phyloP scores from a whole-genome alignment of 2,329 filamentous ascomycete genomes.

The Fusarium abutilonis region DNA sequence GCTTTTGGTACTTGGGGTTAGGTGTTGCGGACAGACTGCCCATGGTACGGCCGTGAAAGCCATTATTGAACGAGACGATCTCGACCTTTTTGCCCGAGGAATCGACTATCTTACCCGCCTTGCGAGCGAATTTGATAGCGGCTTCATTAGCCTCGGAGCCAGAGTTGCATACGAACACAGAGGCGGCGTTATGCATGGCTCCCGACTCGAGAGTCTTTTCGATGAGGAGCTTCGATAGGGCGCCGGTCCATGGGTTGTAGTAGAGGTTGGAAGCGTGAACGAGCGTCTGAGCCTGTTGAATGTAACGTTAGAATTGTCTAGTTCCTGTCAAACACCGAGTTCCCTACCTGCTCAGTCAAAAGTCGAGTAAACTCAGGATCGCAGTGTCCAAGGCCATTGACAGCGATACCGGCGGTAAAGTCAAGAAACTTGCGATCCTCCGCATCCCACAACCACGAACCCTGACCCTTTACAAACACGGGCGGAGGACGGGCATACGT shows the following conservation, averaged over 20 bases:
- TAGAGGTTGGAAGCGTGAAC: constrained; percentile 96
- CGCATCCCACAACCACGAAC: constrained; percentile 88
- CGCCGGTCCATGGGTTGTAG: constrained; percentile 95
- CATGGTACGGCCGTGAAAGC: constrained; percentile 98
- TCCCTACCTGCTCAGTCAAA: constrained; percentile 76
- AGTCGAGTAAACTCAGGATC: constrained; percentile 81
- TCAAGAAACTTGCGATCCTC: constrained; percentile 92
- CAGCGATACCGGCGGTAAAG: constrained; percentile 94
- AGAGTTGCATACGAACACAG: constrained; percentile 95
- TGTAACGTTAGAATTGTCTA: constrained; percentile 1
- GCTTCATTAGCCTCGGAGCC: constrained; percentile 98
- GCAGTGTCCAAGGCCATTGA: constrained; percentile 91
- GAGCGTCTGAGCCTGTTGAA: constrained; percentile 71
- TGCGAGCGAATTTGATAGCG: constrained; percentile 95
- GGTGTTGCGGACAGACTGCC: constrained; percentile 94
- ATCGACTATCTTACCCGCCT: constrained; percentile 81
- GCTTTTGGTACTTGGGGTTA: constrained; percentile 96
- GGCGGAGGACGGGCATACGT: constrained; percentile 92
- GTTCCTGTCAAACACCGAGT: no score
- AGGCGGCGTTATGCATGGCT: constrained; percentile 80
- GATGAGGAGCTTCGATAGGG: constrained; percentile 85
- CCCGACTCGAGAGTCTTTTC: constrained; percentile 82
- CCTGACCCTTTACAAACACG: constrained; percentile 88
- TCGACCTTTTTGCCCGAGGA: constrained; percentile 79
- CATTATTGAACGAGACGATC: constrained; percentile 88